These are phyloP conservation scores for Candida broadrunensis DNA, from an alignment of 805 yeast genomes.

Conservation along the genomic window DNA sequence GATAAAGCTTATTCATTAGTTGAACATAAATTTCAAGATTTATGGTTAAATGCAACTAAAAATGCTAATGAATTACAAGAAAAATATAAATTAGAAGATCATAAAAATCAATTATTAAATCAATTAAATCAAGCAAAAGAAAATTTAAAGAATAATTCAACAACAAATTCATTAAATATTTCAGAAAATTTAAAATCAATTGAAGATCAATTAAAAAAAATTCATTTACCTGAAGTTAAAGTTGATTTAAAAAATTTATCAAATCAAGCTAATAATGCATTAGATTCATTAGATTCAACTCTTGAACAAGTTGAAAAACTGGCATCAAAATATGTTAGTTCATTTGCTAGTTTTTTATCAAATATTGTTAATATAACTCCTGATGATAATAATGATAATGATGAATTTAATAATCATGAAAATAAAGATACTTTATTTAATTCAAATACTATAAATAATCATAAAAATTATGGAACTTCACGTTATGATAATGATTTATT, in stretches of 20 bases:
- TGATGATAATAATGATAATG: constrained; percentile 8
- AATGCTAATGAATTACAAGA: constrained; percentile 28
- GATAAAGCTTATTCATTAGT: constrained; percentile 47
- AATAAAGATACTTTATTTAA: constrained; percentile 19
- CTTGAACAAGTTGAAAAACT: constrained; percentile 70
- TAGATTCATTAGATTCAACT: constrained; percentile 68
- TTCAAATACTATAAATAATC: constrained; percentile 9
- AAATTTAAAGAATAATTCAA: constrained; percentile 15
- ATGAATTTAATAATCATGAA: constrained; percentile 5
- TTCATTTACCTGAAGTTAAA: constrained; percentile 16
- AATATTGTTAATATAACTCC: constrained; percentile 28
- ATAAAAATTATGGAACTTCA: constrained; percentile 32
- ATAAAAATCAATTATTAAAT: constrained; percentile 21
- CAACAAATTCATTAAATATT: constrained; percentile 15
- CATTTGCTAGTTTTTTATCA: constrained; percentile 55
- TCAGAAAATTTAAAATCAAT: constrained; percentile 17
- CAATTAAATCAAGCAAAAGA: constrained; percentile 28
- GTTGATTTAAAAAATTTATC: constrained; percentile 17
- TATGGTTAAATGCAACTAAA: constrained; percentile 33
- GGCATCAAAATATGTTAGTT: constrained; percentile 59
- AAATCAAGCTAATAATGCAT: constrained; percentile 47
- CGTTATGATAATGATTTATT: constrained; percentile 38
- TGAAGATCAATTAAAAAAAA: constrained; percentile 25
- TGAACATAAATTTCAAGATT: constrained; percentile 33
- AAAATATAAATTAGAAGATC: constrained; percentile 26